Conservation (phyloP, 805 yeast genomes). For the Komagataella pastoris region DNA sequence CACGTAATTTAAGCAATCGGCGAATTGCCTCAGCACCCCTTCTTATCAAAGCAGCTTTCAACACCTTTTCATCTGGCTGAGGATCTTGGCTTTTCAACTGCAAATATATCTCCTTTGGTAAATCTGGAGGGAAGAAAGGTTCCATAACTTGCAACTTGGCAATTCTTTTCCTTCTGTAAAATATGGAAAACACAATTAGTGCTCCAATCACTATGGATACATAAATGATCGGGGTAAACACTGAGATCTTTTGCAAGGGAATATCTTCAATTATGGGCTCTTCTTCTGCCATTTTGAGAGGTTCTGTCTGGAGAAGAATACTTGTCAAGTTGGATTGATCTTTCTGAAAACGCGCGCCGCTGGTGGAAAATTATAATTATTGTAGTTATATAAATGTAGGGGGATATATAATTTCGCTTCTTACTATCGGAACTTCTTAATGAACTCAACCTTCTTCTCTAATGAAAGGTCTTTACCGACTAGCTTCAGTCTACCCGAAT, state of each 20-base stretch:
- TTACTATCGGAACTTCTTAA: constrained; percentile 12
- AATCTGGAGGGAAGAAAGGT: constrained; percentile 65
- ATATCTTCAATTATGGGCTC: constrained; percentile 9
- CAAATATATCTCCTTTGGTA: constrained; percentile 48
- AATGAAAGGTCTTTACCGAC: constrained; percentile 31
- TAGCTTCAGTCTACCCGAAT: constrained; percentile 33
- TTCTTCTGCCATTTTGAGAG: neutral
- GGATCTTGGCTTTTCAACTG: constrained; percentile 40
- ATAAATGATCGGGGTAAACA: constrained; percentile 66
- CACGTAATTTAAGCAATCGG: constrained; percentile 72
- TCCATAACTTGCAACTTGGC: constrained; percentile 36
- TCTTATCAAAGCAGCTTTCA: constrained; percentile 53
- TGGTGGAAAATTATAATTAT: neutral
- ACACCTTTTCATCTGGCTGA: constrained; percentile 64
- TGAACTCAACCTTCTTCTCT: constrained; percentile 29
- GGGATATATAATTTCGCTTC: neutral
- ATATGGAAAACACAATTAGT: constrained; percentile 53
- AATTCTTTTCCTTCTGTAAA: constrained; percentile 46
- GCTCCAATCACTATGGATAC: constrained; percentile 56
- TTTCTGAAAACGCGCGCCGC: neutral
- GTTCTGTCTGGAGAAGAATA: neutral
- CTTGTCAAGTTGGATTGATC: neutral
- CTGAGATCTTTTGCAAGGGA: constrained; percentile 30
- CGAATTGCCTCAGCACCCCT: constrained; percentile 84
- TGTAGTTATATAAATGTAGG: neutral